phyloP scores from a whole-genome alignment of 73 alveolate species.

The Tetrahymena borealis region DNA sequence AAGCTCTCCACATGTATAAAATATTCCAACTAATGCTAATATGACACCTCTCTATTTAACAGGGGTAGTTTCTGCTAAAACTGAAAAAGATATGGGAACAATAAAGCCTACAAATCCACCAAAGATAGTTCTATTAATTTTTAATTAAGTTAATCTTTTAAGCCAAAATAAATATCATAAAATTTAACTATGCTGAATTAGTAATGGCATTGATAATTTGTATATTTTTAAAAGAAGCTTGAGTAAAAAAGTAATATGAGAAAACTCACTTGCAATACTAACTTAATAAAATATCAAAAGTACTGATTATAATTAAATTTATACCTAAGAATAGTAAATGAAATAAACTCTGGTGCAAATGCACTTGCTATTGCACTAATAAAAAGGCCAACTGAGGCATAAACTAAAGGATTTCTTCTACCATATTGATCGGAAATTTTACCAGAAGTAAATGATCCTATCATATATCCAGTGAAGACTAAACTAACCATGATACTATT shows the following conservation, averaged over 20 bases:
- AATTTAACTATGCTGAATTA: too few relatives aligned
- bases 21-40: conserved; percentile 29
- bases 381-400: conserved; percentile 2
- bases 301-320: too few relatives aligned
- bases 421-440: conserved; percentile 28
- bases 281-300: too few relatives aligned
- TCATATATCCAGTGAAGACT: conserved; percentile 26
- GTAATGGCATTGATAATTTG: too few relatives aligned
- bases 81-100: conserved; percentile 21
- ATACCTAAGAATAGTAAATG: conserved; percentile 12
- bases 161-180: not conserved
- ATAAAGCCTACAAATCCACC: conserved; percentile 31
- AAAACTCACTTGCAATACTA: too few relatives aligned
- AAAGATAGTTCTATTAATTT: conserved; percentile 1
- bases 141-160: not conserved
- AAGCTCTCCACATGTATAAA: conserved; percentile 33
- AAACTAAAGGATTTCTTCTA: conserved; percentile 15
- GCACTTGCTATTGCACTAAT: conserved; percentile 17
- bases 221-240: too few relatives aligned
- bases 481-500: conserved; percentile 24
- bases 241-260: too few relatives aligned
- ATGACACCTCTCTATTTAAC: conserved; percentile 25
- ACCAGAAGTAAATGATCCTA: conserved; percentile 35
- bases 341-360: conserved; percentile 14
- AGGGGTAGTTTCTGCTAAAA: conserved; percentile 34